Conservation (phyloP, 176 grass and related monocot species). For the Ensete ventricosum region DNA sequence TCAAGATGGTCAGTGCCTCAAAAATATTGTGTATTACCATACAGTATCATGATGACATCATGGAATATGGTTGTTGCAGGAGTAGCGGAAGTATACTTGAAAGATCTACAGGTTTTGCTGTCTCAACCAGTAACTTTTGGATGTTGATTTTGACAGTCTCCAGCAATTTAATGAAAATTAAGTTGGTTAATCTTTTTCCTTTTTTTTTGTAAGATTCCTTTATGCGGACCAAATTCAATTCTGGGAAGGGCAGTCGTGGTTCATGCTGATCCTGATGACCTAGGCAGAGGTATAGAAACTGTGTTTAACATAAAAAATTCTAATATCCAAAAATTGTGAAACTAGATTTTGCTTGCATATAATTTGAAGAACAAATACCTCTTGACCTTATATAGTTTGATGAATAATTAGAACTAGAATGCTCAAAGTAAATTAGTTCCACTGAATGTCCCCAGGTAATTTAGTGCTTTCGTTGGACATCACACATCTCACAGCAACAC, state of each 20-base stretch:
- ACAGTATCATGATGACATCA: slow-evolving; percentile 10
- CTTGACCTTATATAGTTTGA: too few relatives aligned
- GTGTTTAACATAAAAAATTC: neutral
- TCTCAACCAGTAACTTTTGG: slow-evolving; percentile 3
- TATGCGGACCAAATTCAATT: slow-evolving; percentile 11
- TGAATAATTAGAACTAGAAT: neutral
- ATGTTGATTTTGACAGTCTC: neutral
- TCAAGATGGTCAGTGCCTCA: slow-evolving; percentile 40
- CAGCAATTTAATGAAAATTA: neutral
- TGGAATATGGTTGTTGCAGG: slow-evolving; percentile 31
- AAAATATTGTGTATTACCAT: neutral
- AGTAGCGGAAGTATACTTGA: slow-evolving; percentile 51
- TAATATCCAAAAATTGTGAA: neutral
- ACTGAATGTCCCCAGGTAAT: neutral
- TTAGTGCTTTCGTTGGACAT: too few relatives aligned
- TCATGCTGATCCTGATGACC: slow-evolving; percentile 19
- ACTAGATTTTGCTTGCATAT: too few relatives aligned
- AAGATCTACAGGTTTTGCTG: slow-evolving; percentile 39
- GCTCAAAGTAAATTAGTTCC: neutral
- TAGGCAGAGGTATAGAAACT: slow-evolving; percentile 9
- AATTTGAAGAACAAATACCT: too few relatives aligned
- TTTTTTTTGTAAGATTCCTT: slow-evolving; percentile 11
- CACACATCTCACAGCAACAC: too few relatives aligned
- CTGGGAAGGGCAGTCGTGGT: slow-evolving; percentile 16
- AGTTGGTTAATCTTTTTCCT: neutral